Base-by-base conservation (phyloP, 352 stramenopile species). In the Phytopythium ostracodes region DNA sequence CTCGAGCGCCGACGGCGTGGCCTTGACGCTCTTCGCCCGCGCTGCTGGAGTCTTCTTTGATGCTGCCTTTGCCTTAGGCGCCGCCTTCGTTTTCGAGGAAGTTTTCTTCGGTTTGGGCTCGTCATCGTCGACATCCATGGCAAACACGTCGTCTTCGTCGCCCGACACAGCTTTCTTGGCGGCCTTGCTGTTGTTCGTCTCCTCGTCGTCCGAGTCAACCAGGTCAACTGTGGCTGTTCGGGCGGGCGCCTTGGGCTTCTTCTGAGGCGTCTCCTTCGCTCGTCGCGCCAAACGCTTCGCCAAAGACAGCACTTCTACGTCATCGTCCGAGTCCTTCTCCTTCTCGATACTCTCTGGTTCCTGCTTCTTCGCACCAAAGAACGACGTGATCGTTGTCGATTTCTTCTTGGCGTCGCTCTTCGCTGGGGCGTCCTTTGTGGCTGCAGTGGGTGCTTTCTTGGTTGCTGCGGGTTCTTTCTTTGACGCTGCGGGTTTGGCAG, bases 231-330 rank as follows among this genome's bases (percentile, higher is more conserved):
- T 61, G 35, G 58, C 31, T 43, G 56, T 76, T 9, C 51, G 31
- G 22, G 71, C 43, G 29, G 64, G 51, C 17, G 61, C 57, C 24
- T 62, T 60, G 25, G 54, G 57, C 55, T 83, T 85, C 35, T 77
- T 80, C 62, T 69, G 40, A 1, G 77, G 73, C 2, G 70, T 84
- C 31, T 70, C 72, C 46, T 88, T 72, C 0, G 76, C 68, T 59
- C 75, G 76, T 38, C 78, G 65, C 56, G 86, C 79, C 56, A 94
- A 70, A 11, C 85, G 71, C 55, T 96, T 78, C 2, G 83, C 81
- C 18, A 94, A 60, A 3, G 85, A 93, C 22, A 94, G 68, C 14
- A 91, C 79, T 36, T 92, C 84, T 0, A 91, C 52, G 29, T 94
- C 84, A 25, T 84, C 77, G 33, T 86, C 79, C 20, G 69, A 71